These are phyloP conservation scores for Naganishia sp. DNA, from an alignment of 1,284 basidiomycete genomes.

Conservation along the genomic window DNA sequence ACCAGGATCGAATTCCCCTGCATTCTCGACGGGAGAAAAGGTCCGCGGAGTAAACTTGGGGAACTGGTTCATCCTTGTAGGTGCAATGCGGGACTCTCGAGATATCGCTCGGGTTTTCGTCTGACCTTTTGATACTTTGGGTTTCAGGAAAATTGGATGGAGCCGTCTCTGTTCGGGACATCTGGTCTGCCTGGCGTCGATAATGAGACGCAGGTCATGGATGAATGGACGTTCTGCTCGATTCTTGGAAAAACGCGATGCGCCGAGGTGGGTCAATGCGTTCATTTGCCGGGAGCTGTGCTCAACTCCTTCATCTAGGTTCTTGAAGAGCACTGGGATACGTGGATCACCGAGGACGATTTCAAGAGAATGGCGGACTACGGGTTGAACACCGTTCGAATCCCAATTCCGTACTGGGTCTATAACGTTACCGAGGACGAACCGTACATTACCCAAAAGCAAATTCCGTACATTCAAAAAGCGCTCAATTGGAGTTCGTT, in stretches of 20 bases:
- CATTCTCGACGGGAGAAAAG: slow-evolving; percentile 42
- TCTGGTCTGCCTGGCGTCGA: slow-evolving; percentile 23
- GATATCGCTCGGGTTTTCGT: neutral
- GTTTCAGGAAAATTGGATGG: slow-evolving; percentile 46
- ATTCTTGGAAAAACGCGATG: slow-evolving; percentile 20
- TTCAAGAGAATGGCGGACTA: slow-evolving; percentile 45
- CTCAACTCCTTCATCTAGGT: slow-evolving; percentile 3
- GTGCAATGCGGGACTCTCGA: neutral
- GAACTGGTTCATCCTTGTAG: slow-evolving; percentile 41
- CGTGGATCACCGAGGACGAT: slow-evolving; percentile 52
- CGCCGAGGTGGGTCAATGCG: slow-evolving; percentile 34
- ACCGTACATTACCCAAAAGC: slow-evolving; percentile 42
- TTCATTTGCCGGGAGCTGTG: slow-evolving; percentile 30
- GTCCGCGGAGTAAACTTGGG: slow-evolving; percentile 47
- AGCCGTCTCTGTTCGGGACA: slow-evolving; percentile 38
- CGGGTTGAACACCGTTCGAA: slow-evolving; percentile 46
- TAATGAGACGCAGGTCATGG: slow-evolving; percentile 26
- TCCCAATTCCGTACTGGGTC: slow-evolving; percentile 47
- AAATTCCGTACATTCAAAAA: slow-evolving; percentile 41
- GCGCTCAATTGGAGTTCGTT: slow-evolving; percentile 44
- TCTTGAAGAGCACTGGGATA: slow-evolving; percentile 42
- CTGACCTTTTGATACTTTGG: neutral
- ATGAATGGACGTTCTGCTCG: slow-evolving; percentile 27
- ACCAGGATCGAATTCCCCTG: slow-evolving; percentile 39
- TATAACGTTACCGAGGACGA: slow-evolving; percentile 49